Evolutionary conservation across 441 rosid species (phyloP), one percentile per base, ranked within the genome.

Genomic region (Erysimum cheiri): DNA sequence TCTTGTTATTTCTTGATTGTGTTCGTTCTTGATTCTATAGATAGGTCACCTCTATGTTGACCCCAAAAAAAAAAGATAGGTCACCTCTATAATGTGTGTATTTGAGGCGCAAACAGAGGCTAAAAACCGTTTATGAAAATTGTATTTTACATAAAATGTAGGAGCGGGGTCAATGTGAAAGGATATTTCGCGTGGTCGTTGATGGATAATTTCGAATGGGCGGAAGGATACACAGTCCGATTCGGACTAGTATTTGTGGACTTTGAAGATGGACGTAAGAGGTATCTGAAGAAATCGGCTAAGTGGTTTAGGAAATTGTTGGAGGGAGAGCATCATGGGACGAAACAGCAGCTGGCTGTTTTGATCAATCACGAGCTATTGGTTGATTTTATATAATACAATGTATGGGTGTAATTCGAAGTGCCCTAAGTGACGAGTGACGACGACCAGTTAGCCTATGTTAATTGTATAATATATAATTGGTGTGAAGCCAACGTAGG

Each of bases 121-220:
- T 17, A 46, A 46, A 4, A 24, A 46, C 8, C 5, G 50, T 46
- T 17, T 46, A 1, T 50, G 41, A 56, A 60, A 29, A 29, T 6
- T n/a, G 2, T 24, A 15, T 40, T n/a, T 19, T 7, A 35, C 50
- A 68, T 67, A 12, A 61, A 62, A 70, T 70, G 61, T 52, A 78
- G 80, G 73, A 39, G 56, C 7, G 84, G 80, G 2, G 82, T 58
- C 44, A 78, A 78, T 52, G 82, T 81, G 39, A 78, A 70, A 41
- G 82, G 82, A 35, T 81, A 72, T 14, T 78, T 81, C 2, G 78
- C 80, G 5, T 81, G 82, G 84, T 78, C 84, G 24, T 37, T 78
- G 61, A 58, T 78, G 64, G 82, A 81, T 47, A 72, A 81, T 32
- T 81, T 60, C 13, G 84, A 75, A 40, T 81, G 84, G 82, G 4